These are phyloP conservation scores for Acacia crassicarpa DNA, from an alignment of 306 rosid species.

Conservation along the genomic window DNA sequence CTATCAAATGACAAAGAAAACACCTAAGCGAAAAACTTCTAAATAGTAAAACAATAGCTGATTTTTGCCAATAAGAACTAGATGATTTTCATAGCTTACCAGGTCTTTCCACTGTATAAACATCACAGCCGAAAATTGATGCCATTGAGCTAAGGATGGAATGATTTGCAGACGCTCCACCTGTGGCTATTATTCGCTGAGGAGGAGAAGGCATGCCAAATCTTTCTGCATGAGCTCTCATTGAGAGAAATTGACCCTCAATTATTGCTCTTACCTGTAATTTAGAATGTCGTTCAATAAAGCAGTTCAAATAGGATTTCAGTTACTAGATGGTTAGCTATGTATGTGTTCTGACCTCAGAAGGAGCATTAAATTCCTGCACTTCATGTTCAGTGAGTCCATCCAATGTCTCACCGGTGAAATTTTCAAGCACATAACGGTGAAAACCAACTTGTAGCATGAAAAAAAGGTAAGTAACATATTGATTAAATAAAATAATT, in stretches of 20 bases:
- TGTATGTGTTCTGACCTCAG: constrained; percentile 68
- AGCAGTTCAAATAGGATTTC: constrained; percentile 12
- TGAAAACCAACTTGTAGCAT: constrained; percentile 74
- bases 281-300: constrained; percentile 13
- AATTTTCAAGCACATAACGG: constrained; percentile 69
- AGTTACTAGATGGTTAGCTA: constrained; percentile 8
- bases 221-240: constrained; percentile 97
- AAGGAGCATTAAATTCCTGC: constrained; percentile 76
- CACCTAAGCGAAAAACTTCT: background rate
- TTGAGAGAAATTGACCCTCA: constrained; percentile 90
- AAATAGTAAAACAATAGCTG: background rate
- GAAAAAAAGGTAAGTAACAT: constrained; percentile 22
- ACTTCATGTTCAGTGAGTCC: constrained; percentile 59
- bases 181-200: constrained; percentile 88
- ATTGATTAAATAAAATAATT: background rate
- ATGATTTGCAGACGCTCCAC: constrained; percentile 91
- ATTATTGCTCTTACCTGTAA: constrained; percentile 78
- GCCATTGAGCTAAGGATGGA: constrained; percentile 73
- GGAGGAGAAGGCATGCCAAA: constrained; percentile 97
- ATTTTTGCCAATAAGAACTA: background rate
- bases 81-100: constrained; percentile 45
- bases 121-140: constrained; percentile 83
- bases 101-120: constrained; percentile 89
- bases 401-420: constrained; percentile 51
- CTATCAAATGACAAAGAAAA: background rate